A percentile compares a stretch with the other conserved stretches of the same genome.
Evolutionary conservation across 208 protist genomes (phyloP).

Genomic region (Trypanosoma vivax): DNA sequence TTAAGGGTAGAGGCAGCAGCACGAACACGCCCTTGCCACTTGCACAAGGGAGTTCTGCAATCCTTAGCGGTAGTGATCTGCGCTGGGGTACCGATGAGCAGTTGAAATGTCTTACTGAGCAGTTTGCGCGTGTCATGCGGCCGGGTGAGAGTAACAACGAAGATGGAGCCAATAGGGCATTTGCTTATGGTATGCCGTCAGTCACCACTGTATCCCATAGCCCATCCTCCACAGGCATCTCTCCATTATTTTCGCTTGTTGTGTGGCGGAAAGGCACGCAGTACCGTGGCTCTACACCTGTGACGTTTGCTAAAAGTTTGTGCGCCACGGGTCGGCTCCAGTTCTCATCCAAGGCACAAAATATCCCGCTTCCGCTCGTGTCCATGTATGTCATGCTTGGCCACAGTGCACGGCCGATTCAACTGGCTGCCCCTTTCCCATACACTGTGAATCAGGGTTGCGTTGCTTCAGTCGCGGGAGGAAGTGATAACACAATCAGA

Average conservation of each 20-base stretch:
- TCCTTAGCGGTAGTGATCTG: background rate
- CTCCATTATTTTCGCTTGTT: conserved; percentile 12
- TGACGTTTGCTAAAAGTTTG: background rate
- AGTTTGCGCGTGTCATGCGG: conserved; percentile 9
- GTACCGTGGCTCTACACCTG: background rate
- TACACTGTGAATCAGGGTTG: conserved; percentile 35
- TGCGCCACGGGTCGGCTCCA: too few relatives aligned
- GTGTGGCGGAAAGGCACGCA: conserved; percentile 26
- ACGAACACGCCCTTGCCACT: background rate
- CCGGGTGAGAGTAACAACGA: background rate
- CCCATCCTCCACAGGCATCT: background rate
- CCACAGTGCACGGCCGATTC: conserved; percentile 62
- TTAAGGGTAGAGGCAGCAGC: background rate
- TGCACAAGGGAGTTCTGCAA: background rate
- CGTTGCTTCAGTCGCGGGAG: conserved; percentile 59
- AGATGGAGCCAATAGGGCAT: background rate
- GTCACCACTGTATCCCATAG: background rate
- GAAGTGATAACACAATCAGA: conserved; percentile 61
- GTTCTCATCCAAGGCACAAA: background rate
- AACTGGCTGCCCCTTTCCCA: conserved; percentile 46
- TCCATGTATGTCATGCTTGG: conserved; percentile 52
- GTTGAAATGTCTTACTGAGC: conserved; percentile 9
- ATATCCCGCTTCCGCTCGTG: conserved; percentile 17
- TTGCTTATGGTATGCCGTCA: background rate
- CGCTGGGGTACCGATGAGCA: background rate